Evolutionary conservation across 352 stramenopile species (phyloP).

Genomic region (Plasmopara muralis): DNA sequence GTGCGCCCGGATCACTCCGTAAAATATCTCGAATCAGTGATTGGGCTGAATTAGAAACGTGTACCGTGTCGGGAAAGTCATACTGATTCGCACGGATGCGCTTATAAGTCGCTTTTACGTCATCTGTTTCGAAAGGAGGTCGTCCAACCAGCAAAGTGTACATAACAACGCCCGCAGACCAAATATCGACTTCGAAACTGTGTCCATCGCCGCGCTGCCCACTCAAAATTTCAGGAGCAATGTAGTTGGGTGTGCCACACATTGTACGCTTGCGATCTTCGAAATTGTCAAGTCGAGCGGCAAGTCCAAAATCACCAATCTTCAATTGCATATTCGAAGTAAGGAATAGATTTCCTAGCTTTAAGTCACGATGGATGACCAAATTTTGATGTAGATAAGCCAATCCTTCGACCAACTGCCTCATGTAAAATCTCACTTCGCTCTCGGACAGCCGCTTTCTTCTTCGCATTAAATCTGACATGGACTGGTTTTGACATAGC

Average conservation of each 20-base stretch:
- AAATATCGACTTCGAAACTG: conserved; percentile 98
- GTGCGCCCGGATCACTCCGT: conserved; percentile 54
- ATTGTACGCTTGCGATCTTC: conserved; percentile 96
- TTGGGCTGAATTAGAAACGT: conserved; percentile 78
- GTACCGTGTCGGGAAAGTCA: conserved; percentile 86
- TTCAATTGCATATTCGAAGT: conserved; percentile 93
- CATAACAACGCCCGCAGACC: conserved; percentile 96
- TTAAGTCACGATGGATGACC: conserved; percentile 97
- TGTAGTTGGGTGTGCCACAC: conserved; percentile 92
- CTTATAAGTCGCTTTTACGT: conserved; percentile 98
- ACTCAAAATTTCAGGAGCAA: conserved; percentile 89
- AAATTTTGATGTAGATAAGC: conserved; percentile 92
- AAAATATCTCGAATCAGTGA: conserved; percentile 71
- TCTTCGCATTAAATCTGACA: conserved; percentile 94
- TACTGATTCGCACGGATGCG: conserved; percentile 96
- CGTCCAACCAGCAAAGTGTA: conserved; percentile 96
- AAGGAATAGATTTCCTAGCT: conserved; percentile 97
- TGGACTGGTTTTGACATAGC: conserved; percentile 94
- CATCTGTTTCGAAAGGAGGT: conserved; percentile 95
- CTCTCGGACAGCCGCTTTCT: conserved; percentile 92
- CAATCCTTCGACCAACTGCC: conserved; percentile 88
- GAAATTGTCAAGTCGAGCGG: conserved; percentile 65
- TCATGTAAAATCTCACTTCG: conserved; percentile 92
- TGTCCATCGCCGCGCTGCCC: conserved; percentile 87
- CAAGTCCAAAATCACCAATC: conserved; percentile 96